Evolutionary conservation across 2,329 filamentous ascomycete genomes (phyloP).

Genomic region (Penicillium sp.): DNA sequence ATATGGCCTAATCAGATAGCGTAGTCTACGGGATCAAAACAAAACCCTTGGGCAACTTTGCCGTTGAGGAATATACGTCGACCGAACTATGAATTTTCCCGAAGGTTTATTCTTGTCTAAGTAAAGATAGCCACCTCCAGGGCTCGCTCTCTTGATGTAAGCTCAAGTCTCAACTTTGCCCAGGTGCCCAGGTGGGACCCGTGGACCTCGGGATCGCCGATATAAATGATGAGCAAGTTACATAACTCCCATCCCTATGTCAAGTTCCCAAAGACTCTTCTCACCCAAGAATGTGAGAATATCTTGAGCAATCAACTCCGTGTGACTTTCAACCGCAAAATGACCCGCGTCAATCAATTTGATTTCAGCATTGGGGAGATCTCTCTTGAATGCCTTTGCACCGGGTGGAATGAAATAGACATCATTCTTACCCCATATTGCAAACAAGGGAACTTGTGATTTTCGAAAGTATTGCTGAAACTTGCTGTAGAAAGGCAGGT

Average conservation of each 20-base stretch:
- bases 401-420: slow-evolving; percentile 47
- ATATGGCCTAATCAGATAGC: slow-evolving; percentile 15
- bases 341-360: slow-evolving; percentile 58
- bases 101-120: no score
- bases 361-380: slow-evolving; percentile 52
- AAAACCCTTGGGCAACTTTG: no score
- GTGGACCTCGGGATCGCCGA: no score
- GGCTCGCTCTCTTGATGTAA: no score
- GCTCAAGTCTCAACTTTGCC: no score
- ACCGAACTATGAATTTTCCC: no score
- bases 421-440: slow-evolving; percentile 62
- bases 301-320: slow-evolving; percentile 35
- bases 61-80: no score
- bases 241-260: neutral
- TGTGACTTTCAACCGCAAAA: slow-evolving; percentile 53
- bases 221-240: neutral
- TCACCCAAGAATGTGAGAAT: neutral
- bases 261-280: neutral
- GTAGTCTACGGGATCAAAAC: neutral
- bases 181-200: neutral
- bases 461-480: slow-evolving; percentile 59
- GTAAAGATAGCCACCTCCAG: no score
- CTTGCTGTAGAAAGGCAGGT: slow-evolving; percentile 54
- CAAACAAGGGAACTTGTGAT: slow-evolving; percentile 55
- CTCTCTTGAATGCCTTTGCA: slow-evolving; percentile 56